Base-by-base conservation (phyloP, 1,139 yeast species). In the Protomyces inouyei region DNA sequence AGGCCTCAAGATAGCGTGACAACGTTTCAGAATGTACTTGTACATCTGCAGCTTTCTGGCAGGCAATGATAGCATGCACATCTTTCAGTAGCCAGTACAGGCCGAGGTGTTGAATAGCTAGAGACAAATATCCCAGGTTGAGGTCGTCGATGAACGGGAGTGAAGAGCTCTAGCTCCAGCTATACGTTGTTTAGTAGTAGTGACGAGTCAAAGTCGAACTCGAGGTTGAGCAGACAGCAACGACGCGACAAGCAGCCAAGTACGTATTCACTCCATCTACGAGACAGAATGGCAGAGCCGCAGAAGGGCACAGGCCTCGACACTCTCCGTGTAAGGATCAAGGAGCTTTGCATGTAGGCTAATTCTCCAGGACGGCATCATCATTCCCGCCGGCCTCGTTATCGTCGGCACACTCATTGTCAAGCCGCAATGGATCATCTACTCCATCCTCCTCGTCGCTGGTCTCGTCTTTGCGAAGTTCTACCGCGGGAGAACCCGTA, bases 401-500 rank as follows among this genome's bases (percentile, higher is more conserved):
- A 60, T 74, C 46, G 67, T 71, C 36, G 77, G 77, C 18, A 68
- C 72, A 18, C 69, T 68, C 37, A 72, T 75, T 38, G 69, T 74
- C 48, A 69, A 68, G 60, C 68, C 69, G 10, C 68, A 67, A 23
- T 72, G 73, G 69, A 52, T 69, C 32, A 60, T 60, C 18, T 72
- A 74, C 65, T 72, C 73, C 10, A 51, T 73, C 21, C 56, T 68
- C 4, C 61, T 70, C 4, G 74, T 75, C 8, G 36, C 68, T 3
- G 43, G 66, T 12, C 68, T 75, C 40, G 72, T 71, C 14, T 69
- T 67, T 5, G 67, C 68, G 66, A 75, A 75, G 67, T 68, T 74
- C 54, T 71, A 67, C 65, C 68, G 77, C n/a, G 75, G 75, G 21
- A 61, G 73, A 64, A 61, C 72, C 3, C 60, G 80, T 64, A 82